Base-by-base conservation (phyloP, 169 alveolate species). In the Toxoplasma gondii region DNA sequence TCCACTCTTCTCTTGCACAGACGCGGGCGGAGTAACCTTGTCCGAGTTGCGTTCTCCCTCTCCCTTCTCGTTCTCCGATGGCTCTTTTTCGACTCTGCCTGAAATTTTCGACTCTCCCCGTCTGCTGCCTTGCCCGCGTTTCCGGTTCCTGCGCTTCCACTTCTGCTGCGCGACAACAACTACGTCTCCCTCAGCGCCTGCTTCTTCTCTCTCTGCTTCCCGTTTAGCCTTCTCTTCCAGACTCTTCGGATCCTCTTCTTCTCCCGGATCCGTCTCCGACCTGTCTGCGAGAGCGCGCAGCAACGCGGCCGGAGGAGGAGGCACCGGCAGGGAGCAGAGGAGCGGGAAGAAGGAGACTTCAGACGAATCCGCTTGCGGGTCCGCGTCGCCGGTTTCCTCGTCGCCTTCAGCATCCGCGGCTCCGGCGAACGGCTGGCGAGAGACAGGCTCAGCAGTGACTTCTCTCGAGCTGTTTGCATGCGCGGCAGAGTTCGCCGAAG, bases 251-350 rank as follows among this genome's bases (percentile, higher is more conserved):
- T 39, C 19, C 27, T 31, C 67, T 10, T 39, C 90, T 64, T 9
- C 49, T 1, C 45, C 9, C 4, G 44, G 10, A 1, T n/a, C 86
- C 86, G 29, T 31, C 86, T 78, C 12, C 44, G 86, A 1, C 45
- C 67, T 9, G 54, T 82, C 90, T 24, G 69, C 90, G 1, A 41
- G 67, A 22, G 64, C 90, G 5, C 44, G 5, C 53, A 43, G 38
- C 54, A 41, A 67, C n/a, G 90, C 90, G 53, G 90, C 90, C 41
- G 86, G 86, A 9, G 86, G 86, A 19, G 86, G 86, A 0, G 86
- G 86, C 2, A 38, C 86, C 44, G 86, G 86, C 9, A 78, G 44
- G 29, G 86, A 10, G 22, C 74, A 64, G 34, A 78, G 45, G 45
- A 78, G 43, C 1, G 45, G 86, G 86, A 78, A 78, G 86, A 78